A percentile compares a stretch with the other conserved stretches of the same genome.
Evolutionary conservation across 2,329 filamentous ascomycete species (phyloP).

Genomic region (Phaeosphaeria sp.): DNA sequence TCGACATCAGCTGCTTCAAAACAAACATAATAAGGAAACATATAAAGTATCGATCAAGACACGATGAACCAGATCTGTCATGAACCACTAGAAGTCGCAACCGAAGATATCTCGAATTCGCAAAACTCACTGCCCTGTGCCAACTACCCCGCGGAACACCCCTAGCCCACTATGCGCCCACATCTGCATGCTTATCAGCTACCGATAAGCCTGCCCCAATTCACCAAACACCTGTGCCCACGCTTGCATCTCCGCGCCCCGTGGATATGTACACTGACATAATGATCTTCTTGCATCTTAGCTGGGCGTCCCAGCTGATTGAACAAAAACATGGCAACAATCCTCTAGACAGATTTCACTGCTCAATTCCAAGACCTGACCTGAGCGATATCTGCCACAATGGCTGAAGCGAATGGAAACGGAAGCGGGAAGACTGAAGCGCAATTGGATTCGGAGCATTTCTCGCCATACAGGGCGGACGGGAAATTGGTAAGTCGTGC

Average conservation of each 20-base stretch:
- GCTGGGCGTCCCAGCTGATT: not conserved
- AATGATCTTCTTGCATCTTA: slow-evolving; percentile 3
- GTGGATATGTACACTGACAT: slow-evolving; percentile 38
- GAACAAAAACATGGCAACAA: slow-evolving; percentile 27
- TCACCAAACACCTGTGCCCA: slow-evolving; percentile 3
- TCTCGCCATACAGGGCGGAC: slow-evolving; percentile 64
- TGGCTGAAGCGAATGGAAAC: slow-evolving; percentile 11
- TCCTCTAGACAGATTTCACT: not conserved
- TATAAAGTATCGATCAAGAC: not conserved
- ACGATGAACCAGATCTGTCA: too few species aligned
- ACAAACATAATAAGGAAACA: not conserved
- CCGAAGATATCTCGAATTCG: not conserved
- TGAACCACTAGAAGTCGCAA: too few species aligned
- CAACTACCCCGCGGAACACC: not conserved
- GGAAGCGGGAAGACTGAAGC: slow-evolving; percentile 3
- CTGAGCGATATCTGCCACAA: not conserved
- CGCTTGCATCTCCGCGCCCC: slow-evolving; percentile 46
- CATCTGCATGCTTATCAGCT: slow-evolving; percentile 8
- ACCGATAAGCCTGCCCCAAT: slow-evolving; percentile 14
- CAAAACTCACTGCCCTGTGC: too few species aligned
- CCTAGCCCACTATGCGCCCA: slow-evolving; percentile 4
- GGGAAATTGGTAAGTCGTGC: slow-evolving; percentile 60
- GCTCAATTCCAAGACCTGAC: not conserved
- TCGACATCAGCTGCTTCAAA: not conserved
- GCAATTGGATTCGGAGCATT: slow-evolving; percentile 53